These are phyloP conservation scores for Tetragonia tetragonoides DNA, from an alignment of 148 eudicot genomes.

Conservation along the genomic window DNA sequence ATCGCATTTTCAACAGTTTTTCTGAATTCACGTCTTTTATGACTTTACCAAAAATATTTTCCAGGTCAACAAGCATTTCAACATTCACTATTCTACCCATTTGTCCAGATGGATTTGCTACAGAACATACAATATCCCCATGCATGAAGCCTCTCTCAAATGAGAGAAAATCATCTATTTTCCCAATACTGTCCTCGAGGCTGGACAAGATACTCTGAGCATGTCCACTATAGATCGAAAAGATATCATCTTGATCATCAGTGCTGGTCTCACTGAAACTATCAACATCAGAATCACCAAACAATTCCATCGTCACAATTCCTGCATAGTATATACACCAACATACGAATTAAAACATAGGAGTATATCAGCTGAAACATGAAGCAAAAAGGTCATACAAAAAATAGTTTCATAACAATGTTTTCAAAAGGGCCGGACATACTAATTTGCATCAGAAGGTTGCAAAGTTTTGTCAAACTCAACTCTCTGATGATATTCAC, in stretches of 20 bases:
- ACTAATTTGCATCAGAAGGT: background rate
- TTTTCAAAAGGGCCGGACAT: too few relatives aligned
- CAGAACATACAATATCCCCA: conserved; percentile 72
- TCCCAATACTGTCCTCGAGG: conserved; percentile 80
- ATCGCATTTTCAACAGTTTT: conserved; percentile 49
- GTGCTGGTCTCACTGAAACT: conserved; percentile 76
- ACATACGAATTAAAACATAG: conserved; percentile 2
- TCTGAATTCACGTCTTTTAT: conserved; percentile 51
- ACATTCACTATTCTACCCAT: conserved; percentile 68
- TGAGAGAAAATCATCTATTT: conserved; percentile 86
- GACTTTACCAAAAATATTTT: conserved; percentile 55
- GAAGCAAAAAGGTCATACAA: conserved; percentile 1
- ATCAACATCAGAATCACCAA: conserved; percentile 61
- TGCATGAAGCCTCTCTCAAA: conserved; percentile 70
- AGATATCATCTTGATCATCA: conserved; percentile 76
- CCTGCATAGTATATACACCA: conserved; percentile 15
- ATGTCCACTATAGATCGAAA: conserved; percentile 67
- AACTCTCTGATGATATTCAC: background rate
- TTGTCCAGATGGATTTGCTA: conserved; percentile 62
- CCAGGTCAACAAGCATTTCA: conserved; percentile 65
- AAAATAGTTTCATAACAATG: background rate
- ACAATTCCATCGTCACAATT: conserved; percentile 48
- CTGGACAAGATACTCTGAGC: conserved; percentile 73
- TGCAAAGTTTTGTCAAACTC: background rate
- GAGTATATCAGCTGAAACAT: conserved; percentile 3